Evolutionary conservation across 2,329 filamentous ascomycete species (phyloP).

Genomic region (Sporothrix pallida): DNA sequence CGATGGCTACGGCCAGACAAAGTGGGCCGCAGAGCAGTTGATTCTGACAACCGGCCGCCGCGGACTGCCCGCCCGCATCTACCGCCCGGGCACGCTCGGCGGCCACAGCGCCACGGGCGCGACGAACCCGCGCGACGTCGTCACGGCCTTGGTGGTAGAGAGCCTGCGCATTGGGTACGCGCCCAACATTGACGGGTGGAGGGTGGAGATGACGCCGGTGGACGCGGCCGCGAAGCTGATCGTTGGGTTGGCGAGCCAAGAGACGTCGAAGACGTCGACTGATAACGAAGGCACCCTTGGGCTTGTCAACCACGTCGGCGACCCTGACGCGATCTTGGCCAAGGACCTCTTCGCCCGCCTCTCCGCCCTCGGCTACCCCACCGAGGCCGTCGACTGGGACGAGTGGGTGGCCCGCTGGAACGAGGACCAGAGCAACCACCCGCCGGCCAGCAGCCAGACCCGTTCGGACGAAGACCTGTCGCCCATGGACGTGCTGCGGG

Average conservation of each 20-base stretch:
- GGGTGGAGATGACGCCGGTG: constrained; percentile 82
- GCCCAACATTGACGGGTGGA: constrained; percentile 75
- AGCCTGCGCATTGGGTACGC: constrained; percentile 74
- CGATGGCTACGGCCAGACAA: constrained; percentile 79
- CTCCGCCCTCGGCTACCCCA: constrained; percentile 71
- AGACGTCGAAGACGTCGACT: constrained; percentile 46
- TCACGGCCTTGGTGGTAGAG: constrained; percentile 78
- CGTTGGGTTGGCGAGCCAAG: constrained; percentile 61
- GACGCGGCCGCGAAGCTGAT: constrained; percentile 81
- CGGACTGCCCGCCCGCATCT: constrained; percentile 72
- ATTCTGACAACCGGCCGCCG: constrained; percentile 70
- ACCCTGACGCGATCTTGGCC: constrained; percentile 72
- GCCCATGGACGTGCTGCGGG: constrained; percentile 78
- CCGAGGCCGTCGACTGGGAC: constrained; percentile 69
- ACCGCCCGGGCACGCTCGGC: constrained; percentile 77
- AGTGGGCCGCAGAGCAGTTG: constrained; percentile 80
- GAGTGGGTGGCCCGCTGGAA: constrained; percentile 78
- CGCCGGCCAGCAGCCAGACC: not conserved
- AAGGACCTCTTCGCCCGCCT: constrained; percentile 69
- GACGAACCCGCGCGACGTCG: constrained; percentile 77
- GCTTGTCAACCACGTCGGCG: constrained; percentile 80
- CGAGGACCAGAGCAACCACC: constrained; percentile 62
- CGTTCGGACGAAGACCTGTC: constrained; percentile 68
- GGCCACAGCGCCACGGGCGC: constrained; percentile 77
- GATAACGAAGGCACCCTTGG: too few relatives aligned